phyloP scores from a whole-genome alignment of 176 grass and related monocot species.

The Microstegium vimineum region DNA sequence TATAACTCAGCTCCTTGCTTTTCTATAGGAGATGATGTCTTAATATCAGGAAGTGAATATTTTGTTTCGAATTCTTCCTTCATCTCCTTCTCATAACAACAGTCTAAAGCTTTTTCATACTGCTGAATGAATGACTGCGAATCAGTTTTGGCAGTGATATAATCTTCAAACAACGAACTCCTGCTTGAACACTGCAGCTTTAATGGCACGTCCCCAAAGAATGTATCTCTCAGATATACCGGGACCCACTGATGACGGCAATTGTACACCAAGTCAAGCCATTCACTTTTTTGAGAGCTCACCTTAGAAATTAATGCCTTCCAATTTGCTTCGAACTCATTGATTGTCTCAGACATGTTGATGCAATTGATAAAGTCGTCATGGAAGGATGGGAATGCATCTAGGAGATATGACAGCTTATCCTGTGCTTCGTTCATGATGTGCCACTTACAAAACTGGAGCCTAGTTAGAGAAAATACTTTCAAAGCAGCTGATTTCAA shows the following conservation, averaged over 20 bases:
- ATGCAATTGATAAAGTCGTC: slow-evolving; percentile 37
- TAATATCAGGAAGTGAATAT: slow-evolving; percentile 54
- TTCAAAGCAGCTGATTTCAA: slow-evolving; percentile 23
- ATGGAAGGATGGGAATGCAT: slow-evolving; percentile 34
- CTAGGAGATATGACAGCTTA: slow-evolving; percentile 37
- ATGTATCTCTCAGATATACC: slow-evolving; percentile 42
- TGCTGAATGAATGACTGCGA: slow-evolving; percentile 53
- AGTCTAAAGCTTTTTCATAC: slow-evolving; percentile 57
- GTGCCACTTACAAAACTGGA: slow-evolving; percentile 44
- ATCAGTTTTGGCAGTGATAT: slow-evolving; percentile 45
- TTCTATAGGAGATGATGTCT: slow-evolving; percentile 54
- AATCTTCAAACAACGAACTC: slow-evolving; percentile 52
- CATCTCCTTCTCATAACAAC: slow-evolving; percentile 58
- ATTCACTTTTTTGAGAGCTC: slow-evolving; percentile 17
- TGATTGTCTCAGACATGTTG: slow-evolving; percentile 36
- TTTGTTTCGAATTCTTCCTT: slow-evolving; percentile 67
- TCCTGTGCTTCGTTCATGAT: slow-evolving; percentile 34
- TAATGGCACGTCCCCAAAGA: slow-evolving; percentile 41
- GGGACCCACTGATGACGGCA: slow-evolving; percentile 56
- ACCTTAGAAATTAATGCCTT: slow-evolving; percentile 39
- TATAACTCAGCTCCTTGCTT: slow-evolving; percentile 51
- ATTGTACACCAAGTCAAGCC: slow-evolving; percentile 45
- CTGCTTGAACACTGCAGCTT: slow-evolving; percentile 41
- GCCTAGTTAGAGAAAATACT: slow-evolving; percentile 37
- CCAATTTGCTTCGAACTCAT: slow-evolving; percentile 51